Evolutionary conservation across 2,329 filamentous ascomycete genomes (phyloP), one percentile per base, ranked within the genome.

Genomic region (Talaromyces sp.): DNA sequence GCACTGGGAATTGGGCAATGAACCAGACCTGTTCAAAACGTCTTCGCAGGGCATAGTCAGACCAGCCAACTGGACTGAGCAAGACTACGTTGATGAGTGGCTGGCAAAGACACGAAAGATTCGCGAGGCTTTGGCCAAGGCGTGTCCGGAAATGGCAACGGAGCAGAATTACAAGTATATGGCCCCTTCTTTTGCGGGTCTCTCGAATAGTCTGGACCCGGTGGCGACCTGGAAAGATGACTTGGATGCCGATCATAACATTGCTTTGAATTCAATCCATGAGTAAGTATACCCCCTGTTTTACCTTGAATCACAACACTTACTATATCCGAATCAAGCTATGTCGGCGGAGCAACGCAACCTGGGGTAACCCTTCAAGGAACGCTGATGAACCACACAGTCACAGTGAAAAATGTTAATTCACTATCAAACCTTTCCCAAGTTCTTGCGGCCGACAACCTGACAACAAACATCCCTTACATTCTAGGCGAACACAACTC

Each of bases 401-500:
- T 19, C 27, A 59, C 51, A 9, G 42, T 62, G 19, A 36, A 47
- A 8, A 59, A 47, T 32, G 57, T 59, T 39, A 51, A 55, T 7
- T 19, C 25, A 7, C 44, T 57, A 10, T 13, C 22, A 53, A 57
- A 61, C 27, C 25, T 61, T 49, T 59, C 57, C n/a, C 11, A 6
- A 22, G 39, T 27, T 3, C 39, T 59, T 11, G 28, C 57, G 15
- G 44, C 33, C 5, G 32, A 60, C 8, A 33, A 59, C 11, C 28
- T 59, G 19, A 55, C 33, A n/a, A 51, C 47, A 30, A 44, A 36
- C 8, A 61, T 61, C 19, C 59, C 59, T 4, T 60, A 56, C 27
- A 53, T 62, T 52, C 53, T 62, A 4, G 61, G 61, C 28, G 57
- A 62, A 39, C 51, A 55, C 49, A 62, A 62, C 42, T 59, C 56